A percentile compares a stretch with the other conserved stretches of the same genome.
Conservation (phyloP, 1,139 yeast species). For the Debaryomycetaceae sp. region DNA sequence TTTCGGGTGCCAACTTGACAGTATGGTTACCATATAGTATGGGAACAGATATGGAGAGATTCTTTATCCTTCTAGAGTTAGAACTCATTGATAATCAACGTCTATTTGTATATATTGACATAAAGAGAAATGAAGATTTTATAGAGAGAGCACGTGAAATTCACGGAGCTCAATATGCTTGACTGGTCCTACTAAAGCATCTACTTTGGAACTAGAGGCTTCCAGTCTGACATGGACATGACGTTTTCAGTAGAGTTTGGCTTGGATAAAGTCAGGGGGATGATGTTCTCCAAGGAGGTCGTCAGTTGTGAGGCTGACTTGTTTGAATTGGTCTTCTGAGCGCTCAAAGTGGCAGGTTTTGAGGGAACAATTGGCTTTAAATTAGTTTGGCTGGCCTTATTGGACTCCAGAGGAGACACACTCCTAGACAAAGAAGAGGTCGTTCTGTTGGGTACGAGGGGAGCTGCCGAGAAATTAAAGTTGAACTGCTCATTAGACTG, state of each 20-base stretch:
- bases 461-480: constrained; percentile 28
- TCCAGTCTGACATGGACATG: constrained; percentile 48
- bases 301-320: not conserved
- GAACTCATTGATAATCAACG: constrained; percentile 14
- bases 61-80: constrained; percentile 43
- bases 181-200: not conserved
- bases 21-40: constrained; percentile 87
- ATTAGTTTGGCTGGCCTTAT: constrained; percentile 3
- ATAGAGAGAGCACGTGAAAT: not conserved
- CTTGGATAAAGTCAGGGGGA: constrained; percentile 9
- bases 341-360: constrained; percentile 28
- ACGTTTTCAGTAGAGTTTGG: constrained; percentile 11
- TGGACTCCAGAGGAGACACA: constrained; percentile 4
- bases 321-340: constrained; percentile 10
- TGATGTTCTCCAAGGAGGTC: constrained; percentile 9
- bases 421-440: constrained; percentile 25
- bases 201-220: constrained; percentile 50
- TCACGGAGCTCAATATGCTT: not conserved
- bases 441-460: constrained; percentile 39
- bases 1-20: constrained; percentile 60
- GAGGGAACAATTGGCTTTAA: constrained; percentile 23
- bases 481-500: constrained; percentile 26
- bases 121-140: not conserved
- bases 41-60: constrained; percentile 80
- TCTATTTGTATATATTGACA: not conserved